phyloP scores from a whole-genome alignment of 352 stramenopile genomes.

The Hyaloperonospora arabidopsidis region DNA sequence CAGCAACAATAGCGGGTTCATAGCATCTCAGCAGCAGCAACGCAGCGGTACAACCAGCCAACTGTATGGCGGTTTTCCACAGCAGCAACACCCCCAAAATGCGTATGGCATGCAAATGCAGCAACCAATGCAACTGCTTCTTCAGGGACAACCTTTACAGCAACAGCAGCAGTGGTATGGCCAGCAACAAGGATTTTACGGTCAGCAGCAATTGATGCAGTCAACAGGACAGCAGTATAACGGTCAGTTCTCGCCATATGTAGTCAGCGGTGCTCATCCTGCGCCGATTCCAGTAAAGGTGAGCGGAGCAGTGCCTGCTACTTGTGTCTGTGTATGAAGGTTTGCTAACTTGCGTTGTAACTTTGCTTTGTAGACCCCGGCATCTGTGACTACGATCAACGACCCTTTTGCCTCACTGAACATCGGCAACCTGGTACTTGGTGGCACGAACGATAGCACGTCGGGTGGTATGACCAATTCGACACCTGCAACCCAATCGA shows the following conservation, averaged over 20 bases:
- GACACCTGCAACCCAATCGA: conserved; percentile 7
- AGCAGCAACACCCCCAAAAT: conserved; percentile 23
- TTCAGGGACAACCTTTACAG: conserved; percentile 28
- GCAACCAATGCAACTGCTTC: conserved; percentile 31
- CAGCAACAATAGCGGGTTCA: conserved; percentile 29
- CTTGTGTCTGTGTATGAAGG: neutral
- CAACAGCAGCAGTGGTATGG: conserved; percentile 39
- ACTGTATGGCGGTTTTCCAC: conserved; percentile 14
- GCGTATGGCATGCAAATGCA: conserved; percentile 25
- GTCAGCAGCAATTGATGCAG: conserved; percentile 26
- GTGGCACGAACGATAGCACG: conserved; percentile 18
- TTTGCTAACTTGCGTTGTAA: conserved; percentile 6
- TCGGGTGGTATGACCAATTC: conserved; percentile 21
- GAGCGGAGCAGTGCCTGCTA: neutral
- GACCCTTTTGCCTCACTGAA: conserved; percentile 72
- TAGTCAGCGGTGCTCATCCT: conserved; percentile 10
- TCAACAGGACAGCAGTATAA: conserved; percentile 24
- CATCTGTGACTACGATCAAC: conserved; percentile 38
- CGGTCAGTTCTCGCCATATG: conserved; percentile 25
- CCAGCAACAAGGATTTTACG: conserved; percentile 25
- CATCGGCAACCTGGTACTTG: conserved; percentile 45
- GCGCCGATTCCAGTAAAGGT: conserved; percentile 36
- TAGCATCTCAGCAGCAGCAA: conserved; percentile 19
- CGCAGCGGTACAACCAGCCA: conserved; percentile 6
- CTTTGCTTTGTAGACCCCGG: conserved; percentile 13